Evolutionary conservation across 805 yeast genomes (phyloP).

Genomic region (Jamesozyma jinghongensis): DNA sequence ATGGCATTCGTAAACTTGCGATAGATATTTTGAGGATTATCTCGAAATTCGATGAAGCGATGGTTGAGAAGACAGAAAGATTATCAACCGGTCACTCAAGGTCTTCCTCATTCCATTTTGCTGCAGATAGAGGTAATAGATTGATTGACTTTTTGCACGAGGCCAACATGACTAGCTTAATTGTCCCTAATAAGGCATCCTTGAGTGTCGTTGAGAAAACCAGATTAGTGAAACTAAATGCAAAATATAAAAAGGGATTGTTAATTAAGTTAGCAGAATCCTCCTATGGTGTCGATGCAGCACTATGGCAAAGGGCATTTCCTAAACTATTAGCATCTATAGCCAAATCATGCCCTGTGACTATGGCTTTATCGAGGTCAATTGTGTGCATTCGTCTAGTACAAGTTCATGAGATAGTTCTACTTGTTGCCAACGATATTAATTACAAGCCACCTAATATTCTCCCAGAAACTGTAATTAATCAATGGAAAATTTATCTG

Average conservation of each 20-base stretch:
- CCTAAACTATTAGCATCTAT: constrained; percentile 66
- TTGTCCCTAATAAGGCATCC: constrained; percentile 40
- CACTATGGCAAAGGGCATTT: constrained; percentile 87
- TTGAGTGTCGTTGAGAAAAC: constrained; percentile 71
- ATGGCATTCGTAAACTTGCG: constrained; percentile 64
- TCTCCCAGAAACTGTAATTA: constrained; percentile 63
- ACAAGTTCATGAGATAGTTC: constrained; percentile 66
- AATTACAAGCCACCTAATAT: constrained; percentile 28
- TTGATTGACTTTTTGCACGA: constrained; percentile 68
- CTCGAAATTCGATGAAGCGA: constrained; percentile 80
- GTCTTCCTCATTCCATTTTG: constrained; percentile 54
- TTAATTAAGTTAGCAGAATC: constrained; percentile 78
- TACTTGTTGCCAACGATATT: constrained; percentile 43
- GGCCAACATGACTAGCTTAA: constrained; percentile 55
- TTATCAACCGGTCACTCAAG: constrained; percentile 36
- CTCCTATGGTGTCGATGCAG: constrained; percentile 90
- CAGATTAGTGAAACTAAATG: constrained; percentile 53
- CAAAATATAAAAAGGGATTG: constrained; percentile 51
- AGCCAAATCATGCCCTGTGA: constrained; percentile 78
- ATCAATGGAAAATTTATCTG: constrained; percentile 82
- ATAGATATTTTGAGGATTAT: constrained; percentile 65
- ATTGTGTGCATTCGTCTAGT: constrained; percentile 83
- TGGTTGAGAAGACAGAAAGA: constrained; percentile 42
- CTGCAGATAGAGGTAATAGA: constrained; percentile 69
- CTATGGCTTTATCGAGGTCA: constrained; percentile 86